Percentiles rank a stretch among this genome's conserved stretches.
phyloP scores from a whole-genome alignment of 495 filamentous ascomycete species.

The Penicillium dipodomyicola region DNA sequence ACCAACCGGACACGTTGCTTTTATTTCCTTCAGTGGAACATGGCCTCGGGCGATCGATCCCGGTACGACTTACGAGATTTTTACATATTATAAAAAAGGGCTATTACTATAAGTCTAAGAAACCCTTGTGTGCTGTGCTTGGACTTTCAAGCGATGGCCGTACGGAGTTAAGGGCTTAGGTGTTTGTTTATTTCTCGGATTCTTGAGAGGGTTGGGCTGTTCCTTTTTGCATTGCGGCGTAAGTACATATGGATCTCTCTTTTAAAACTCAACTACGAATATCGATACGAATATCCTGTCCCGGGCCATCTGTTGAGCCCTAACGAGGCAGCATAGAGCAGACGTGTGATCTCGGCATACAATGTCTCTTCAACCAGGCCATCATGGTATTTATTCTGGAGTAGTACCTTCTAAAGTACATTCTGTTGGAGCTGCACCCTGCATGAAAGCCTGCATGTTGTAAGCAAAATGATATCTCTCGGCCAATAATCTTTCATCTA shows the following conservation, averaged over 20 bases:
- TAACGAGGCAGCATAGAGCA: not conserved
- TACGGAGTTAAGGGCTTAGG: not conserved
- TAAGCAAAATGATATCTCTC: not conserved
- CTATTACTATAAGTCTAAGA: not conserved
- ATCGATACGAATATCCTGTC: not conserved
- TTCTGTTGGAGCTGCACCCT: not conserved
- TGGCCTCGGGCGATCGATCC: not conserved
- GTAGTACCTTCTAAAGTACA: not conserved
- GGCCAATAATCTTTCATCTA: not conserved
- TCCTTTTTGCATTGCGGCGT: constrained; percentile 1
- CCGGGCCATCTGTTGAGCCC: not conserved
- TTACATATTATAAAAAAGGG: constrained; percentile 6
- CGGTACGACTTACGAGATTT: constrained; percentile 8
- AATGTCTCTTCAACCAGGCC: not conserved
- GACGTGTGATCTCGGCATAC: not conserved
- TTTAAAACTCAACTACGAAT: not conserved
- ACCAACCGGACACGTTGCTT: not conserved
- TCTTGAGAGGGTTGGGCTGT: not conserved
- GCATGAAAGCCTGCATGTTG: not conserved
- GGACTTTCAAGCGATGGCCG: not conserved
- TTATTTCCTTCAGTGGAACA: not conserved
- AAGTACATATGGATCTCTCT: not conserved
- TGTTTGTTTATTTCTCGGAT: not conserved
- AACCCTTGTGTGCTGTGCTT: not conserved
- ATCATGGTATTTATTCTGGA: not conserved